Evolutionary conservation across 306 rosid species (phyloP), one percentile per base, ranked within the genome.

Genomic region (Trifolium pratense): DNA sequence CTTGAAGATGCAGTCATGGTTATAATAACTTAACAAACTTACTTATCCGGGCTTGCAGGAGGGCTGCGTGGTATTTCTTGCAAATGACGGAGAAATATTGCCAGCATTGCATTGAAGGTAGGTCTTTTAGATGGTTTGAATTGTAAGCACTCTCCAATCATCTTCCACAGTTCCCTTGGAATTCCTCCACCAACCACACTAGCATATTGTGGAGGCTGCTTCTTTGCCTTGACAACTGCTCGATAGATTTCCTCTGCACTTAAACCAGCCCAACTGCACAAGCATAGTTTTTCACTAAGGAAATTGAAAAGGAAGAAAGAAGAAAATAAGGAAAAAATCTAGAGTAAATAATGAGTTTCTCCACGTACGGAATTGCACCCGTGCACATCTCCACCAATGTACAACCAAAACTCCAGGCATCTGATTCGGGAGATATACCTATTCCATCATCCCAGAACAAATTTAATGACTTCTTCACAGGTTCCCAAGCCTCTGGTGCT

Each of bases 311-410:
- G 79, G 69, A 64, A 51, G 52, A 71, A 57, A 34, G 55, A 70
- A 80, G 43, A 74, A 73, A 51, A 67, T 37, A 32, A 75, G 59
- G 34, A 25, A 83, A 34, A 81, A 79, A 79, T n/a, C 70, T 55
- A 56, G 80, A 76, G 68, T 79, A 79, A 63, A 82, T 75, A 75
- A 77, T 64, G 59, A 77, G 81, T 73, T 77, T 84, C 79, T 71
- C 80, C 82, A 94, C 99, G 37, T 94, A 94, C 99, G 99, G 99
- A 80, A 88, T 85, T 73, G 99, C 81, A 84, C 99, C 96, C 67
- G 99, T 94, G 91, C 99, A 94, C 99, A 94, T 94, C 89, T 94
- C 99, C 61, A 94, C 99, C 93, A 94, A 81, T 20, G 99, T 94
- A 86, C 97, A 94, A 79, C 97, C 99, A 86, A 91, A 94, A 90